A percentile compares a stretch with the other conserved stretches of the same genome.
Conservation (phyloP, 1,284 basidiomycete species). For the Cutaneotrichosporon sp. region DNA sequence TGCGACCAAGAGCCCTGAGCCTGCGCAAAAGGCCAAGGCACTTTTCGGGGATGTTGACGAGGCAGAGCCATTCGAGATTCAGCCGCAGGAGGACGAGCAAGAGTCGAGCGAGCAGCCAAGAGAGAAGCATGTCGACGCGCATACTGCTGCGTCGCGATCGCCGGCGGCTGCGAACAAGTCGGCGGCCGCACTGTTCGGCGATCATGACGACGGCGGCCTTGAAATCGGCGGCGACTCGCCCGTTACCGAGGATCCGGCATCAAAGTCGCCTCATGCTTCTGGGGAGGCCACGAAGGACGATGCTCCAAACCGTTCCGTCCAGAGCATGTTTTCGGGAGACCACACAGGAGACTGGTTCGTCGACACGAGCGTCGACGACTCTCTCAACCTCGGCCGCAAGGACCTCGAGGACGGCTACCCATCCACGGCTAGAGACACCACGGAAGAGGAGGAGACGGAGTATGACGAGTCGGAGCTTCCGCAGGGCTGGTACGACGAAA, state of each 20-base stretch:
- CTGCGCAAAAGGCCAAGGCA: background rate
- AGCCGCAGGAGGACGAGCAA: background rate
- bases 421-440: background rate
- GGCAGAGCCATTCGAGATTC: slow-evolving; percentile 3
- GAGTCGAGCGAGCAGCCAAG: background rate
- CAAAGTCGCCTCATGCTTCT: no score
- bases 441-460: slow-evolving; percentile 14
- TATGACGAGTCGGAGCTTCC: slow-evolving; percentile 33
- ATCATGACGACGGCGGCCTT: slow-evolving; percentile 9
- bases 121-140: background rate
- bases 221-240: slow-evolving; percentile 9
- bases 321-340: slow-evolving; percentile 24
- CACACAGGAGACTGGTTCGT: slow-evolving; percentile 32
- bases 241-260: background rate
- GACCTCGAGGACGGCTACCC: slow-evolving; percentile 3
- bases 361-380: slow-evolving; percentile 36
- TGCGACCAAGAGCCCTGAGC: no score
- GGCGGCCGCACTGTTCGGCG: slow-evolving; percentile 18
- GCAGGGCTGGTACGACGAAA: slow-evolving; percentile 44
- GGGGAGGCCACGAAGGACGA: background rate
- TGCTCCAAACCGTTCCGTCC: slow-evolving; percentile 23
- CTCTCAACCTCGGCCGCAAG: slow-evolving; percentile 16
- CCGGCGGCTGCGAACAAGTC: background rate
- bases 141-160: background rate
- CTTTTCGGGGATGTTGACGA: slow-evolving; percentile 3